phyloP scores from a whole-genome alignment of 2,329 filamentous ascomycete genomes.

The Sporothrix sp. region DNA sequence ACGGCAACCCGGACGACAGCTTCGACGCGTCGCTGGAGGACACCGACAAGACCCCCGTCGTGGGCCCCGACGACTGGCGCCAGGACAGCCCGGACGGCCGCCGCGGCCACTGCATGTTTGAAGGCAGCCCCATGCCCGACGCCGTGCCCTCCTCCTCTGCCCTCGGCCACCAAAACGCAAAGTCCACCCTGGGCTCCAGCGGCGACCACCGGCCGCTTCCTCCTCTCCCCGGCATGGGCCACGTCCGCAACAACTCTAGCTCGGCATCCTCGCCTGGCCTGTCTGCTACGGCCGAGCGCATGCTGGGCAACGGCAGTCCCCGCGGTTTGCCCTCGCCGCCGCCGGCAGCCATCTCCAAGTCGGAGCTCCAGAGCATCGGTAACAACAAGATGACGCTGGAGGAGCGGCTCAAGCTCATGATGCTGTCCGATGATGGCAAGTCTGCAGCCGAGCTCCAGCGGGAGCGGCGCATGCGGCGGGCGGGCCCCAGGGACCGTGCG shows the following conservation, averaged over 20 bases:
- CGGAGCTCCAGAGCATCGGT: slow-evolving; percentile 67
- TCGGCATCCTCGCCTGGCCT: slow-evolving; percentile 54
- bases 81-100: slow-evolving; percentile 48
- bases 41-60: slow-evolving; percentile 92
- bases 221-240: slow-evolving; percentile 61
- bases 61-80: slow-evolving; percentile 94
- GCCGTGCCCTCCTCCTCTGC: slow-evolving; percentile 33
- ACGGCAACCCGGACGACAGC: slow-evolving; percentile 66
- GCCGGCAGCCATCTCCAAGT: slow-evolving; percentile 58
- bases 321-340: slow-evolving; percentile 66
- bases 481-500: slow-evolving; percentile 39
- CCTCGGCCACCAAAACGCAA: slow-evolving; percentile 50
- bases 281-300: slow-evolving; percentile 62
- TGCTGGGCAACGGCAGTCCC: slow-evolving; percentile 45
- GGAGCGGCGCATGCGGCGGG: slow-evolving; percentile 59
- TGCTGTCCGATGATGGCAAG: slow-evolving; percentile 63
- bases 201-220: slow-evolving; percentile 77
- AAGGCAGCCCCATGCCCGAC: slow-evolving; percentile 59
- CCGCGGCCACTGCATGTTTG: slow-evolving; percentile 55
- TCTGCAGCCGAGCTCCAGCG: slow-evolving; percentile 55
- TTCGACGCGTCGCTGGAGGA: slow-evolving; percentile 95
- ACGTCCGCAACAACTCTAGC: slow-evolving; percentile 34
- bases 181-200: slow-evolving; percentile 67
- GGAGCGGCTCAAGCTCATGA: slow-evolving; percentile 79
- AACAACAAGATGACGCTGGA: slow-evolving; percentile 73